Conservation (phyloP, 2,329 filamentous ascomycete species). For the Sporothrix brasiliensis region DNA sequence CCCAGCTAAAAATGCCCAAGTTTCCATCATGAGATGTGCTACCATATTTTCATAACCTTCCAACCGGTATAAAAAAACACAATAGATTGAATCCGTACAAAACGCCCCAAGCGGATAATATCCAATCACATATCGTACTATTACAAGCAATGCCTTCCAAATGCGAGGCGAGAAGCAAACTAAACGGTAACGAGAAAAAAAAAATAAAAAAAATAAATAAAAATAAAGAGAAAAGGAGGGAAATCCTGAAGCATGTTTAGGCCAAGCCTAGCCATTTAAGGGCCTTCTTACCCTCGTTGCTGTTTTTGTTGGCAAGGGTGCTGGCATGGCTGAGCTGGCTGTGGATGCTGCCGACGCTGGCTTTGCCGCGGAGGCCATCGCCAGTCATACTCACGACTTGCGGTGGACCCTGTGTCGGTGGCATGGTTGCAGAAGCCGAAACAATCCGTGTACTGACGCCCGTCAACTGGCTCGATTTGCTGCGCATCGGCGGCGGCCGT, state of each 20-base stretch:
- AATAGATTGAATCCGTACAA: background rate
- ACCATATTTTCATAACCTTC: background rate
- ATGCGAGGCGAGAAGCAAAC: background rate
- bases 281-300: slow-evolving; percentile 47
- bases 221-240: background rate
- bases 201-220: no score
- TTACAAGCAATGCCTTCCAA: background rate
- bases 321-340: slow-evolving; percentile 34
- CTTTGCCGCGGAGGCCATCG: background rate
- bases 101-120: background rate
- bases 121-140: slow-evolving; percentile 13
- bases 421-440: background rate
- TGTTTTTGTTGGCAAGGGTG: slow-evolving; percentile 33
- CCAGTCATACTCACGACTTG: background rate
- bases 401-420: background rate
- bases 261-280: slow-evolving; percentile 58
- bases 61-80: background rate
- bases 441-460: slow-evolving; percentile 22
- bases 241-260: background rate
- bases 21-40: background rate
- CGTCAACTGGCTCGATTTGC: slow-evolving; percentile 21
- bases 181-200: background rate
- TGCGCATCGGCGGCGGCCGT: background rate
- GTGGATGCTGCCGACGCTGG: slow-evolving; percentile 24
- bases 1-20: background rate